Base-by-base conservation (phyloP, 2,329 filamentous ascomycete genomes). In the Pseudogymnoascus sp. region DNA sequence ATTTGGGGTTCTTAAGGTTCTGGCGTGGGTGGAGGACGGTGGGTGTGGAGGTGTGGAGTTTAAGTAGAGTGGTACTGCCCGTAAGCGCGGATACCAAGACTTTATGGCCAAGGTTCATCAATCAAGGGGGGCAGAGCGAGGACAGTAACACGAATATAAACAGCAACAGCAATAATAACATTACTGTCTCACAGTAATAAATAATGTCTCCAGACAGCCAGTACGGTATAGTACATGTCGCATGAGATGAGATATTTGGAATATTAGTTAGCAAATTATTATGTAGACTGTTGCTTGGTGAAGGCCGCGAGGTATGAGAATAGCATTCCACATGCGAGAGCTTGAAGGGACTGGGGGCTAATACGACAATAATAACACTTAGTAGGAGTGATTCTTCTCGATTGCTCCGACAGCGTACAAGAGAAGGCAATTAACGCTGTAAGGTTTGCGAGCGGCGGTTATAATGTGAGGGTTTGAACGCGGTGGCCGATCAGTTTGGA, bases 1-100 rank as follows among this genome's bases (percentile, higher is more conserved):
- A 52, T 30, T 52, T 52, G 45, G 45, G 45, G 26, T 52, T 52
- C 45, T 52, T 52, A 30, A 52, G 45, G 45, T 52, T 52, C 45
- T 52, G 45, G 26, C 26, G 45, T 28, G 41, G 9, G 41, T 52
- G 45, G 45, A 52, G 45, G 45, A 33, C 18, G n/a, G 39, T n/a
- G n/a, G 39, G 23, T 26, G 41, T 9, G 23, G 39, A 45, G 41
- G 45, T 52, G 45, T 52, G 45, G 45, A 52, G 45, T 30, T 12
- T 52, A 52, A 52, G 45, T 52, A 52, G 45, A 30, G 26, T 52
- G 10, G 45, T 33, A 33, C 45, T 30, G n/a, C n/a, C n/a, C 26
- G 45, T 52, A 52, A 52, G 45, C 45, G 45, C 45, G 26, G 10
- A 5, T 9, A 52, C 45, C 45, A 52, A 52, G 45, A 45, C 21